These are phyloP conservation scores for Ampelocalamus luodianensis DNA, from an alignment of 176 grass and related monocot species.

Conservation along the genomic window DNA sequence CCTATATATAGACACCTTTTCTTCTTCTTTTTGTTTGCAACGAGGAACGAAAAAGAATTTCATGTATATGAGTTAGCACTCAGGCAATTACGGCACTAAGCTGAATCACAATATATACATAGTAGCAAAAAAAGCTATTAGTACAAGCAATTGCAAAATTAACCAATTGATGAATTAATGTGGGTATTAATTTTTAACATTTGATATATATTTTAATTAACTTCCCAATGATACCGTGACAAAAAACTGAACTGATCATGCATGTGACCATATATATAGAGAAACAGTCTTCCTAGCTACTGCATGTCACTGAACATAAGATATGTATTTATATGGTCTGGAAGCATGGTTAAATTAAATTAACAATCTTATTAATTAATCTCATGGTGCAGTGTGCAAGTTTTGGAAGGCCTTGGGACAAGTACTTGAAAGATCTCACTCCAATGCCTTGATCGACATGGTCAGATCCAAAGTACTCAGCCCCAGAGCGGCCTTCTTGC, in stretches of 20 bases:
- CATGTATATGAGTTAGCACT: neutral
- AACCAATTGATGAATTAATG: neutral
- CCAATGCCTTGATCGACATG: constrained; percentile 99
- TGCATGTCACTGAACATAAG: constrained; percentile 31
- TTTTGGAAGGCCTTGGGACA: constrained; percentile 79
- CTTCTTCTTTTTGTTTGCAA: neutral
- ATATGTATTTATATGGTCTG: constrained; percentile 44
- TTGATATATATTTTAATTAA: neutral
- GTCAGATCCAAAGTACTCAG: constrained; percentile 99
- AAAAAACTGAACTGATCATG: constrained; percentile 14
- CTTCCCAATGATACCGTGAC: neutral
- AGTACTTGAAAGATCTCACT: constrained; percentile 99
- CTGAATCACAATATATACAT: neutral
- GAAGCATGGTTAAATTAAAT: constrained; percentile 56
- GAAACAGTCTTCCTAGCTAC: constrained; percentile 20
- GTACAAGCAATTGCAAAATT: neutral
- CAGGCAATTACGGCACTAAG: neutral
- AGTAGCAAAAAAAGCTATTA: neutral
- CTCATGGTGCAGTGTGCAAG: constrained; percentile 56
- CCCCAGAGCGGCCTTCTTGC: constrained; percentile 80
- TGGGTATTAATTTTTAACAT: neutral
- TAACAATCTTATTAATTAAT: constrained; percentile 63
- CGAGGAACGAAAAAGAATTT: neutral
- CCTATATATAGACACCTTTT: neutral
- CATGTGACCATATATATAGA: constrained; percentile 18